These are phyloP conservation scores for Vitis cinerea DNA, from an alignment of 164 flowering plant species.

Conservation along the genomic window DNA sequence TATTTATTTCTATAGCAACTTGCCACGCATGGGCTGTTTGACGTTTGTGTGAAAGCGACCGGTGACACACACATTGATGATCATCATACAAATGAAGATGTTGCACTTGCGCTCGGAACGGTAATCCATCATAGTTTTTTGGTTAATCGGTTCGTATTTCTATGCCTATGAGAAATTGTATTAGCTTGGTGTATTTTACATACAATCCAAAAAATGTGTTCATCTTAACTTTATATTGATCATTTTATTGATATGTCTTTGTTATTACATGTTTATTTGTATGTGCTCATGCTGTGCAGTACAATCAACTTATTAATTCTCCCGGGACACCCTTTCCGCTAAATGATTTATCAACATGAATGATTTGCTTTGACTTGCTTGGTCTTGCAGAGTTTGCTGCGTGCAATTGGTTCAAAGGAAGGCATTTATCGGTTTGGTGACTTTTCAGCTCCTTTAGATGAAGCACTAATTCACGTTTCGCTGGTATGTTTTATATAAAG, in stretches of 20 bases:
- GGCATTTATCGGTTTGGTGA: constrained; percentile 96
- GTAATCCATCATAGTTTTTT: constrained; percentile 22
- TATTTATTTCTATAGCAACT: constrained; percentile 62
- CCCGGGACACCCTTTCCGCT: neutral
- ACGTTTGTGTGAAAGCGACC: constrained; percentile 81
- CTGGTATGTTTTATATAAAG: constrained; percentile 46
- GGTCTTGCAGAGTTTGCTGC: constrained; percentile 63
- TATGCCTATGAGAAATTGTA: too few species aligned
- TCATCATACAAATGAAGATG: constrained; percentile 98
- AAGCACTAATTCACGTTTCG: constrained; percentile 85
- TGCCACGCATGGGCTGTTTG: constrained; percentile 96
- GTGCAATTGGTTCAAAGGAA: constrained; percentile 92
- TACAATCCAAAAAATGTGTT: too few species aligned
- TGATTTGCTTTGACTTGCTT: neutral
- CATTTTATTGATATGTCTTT: too few species aligned
- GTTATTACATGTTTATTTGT: too few species aligned
- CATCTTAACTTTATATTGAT: too few species aligned
- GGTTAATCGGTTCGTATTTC: too few species aligned
- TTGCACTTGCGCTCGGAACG: constrained; percentile 97
- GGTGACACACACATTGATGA: constrained; percentile 97
- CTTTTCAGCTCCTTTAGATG: constrained; percentile 97
- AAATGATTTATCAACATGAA: too few species aligned
- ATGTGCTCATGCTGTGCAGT: too few species aligned
- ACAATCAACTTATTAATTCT: too few species aligned
- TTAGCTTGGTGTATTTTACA: too few species aligned